Evolutionary conservation across 345 rosid species (phyloP), one percentile per base, ranked within the genome.

Genomic region (Balakata baccata): DNA sequence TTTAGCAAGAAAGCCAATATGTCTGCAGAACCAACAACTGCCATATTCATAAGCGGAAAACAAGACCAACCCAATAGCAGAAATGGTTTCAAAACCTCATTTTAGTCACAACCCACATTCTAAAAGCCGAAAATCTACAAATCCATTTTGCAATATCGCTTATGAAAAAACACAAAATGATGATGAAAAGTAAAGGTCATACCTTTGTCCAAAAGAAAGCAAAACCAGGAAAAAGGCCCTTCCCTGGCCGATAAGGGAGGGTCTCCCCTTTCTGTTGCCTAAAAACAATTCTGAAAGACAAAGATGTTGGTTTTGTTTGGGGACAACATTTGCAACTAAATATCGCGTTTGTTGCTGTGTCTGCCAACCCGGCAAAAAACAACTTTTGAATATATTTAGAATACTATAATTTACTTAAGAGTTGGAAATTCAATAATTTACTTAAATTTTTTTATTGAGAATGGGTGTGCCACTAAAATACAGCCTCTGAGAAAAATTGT

Each of bases 291-390:
- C 34, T 47, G 41, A 39, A 41, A 56, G 39, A 17, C 22, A 60
- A 47, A 4, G 51, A 22, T 29, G 11, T 12, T 29, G 20, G 2
- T 61, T 13, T 11, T 12, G 16, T 47, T 71, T 0, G 12, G 13
- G 73, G 52, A 5, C 11, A 57, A 39, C 10, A 37, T 53, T 2
- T 4, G 39, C 18, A 51, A 53, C n/a, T 11, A 65, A 53, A 39
- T 53, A 22, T n/a, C 74, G 54, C 49, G 53, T 70, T 58, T 57
- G 74, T 70, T 22, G 38, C n/a, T 22, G 64, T 12, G 12, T 16
- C 47, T 56, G 29, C 51, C 64, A 72, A 49, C 75, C 75, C 3
- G 9, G 6, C 34, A 63, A 41, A 8, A 64, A 64, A 64, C 29
- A 54, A 22, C 34, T 29, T 29, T 29, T 29, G 34, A 29, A 29